Evolutionary conservation across 371 early-diverging fungal species (phyloP), one percentile per base, ranked within the genome.

Genomic region (Mortierella sp.): DNA sequence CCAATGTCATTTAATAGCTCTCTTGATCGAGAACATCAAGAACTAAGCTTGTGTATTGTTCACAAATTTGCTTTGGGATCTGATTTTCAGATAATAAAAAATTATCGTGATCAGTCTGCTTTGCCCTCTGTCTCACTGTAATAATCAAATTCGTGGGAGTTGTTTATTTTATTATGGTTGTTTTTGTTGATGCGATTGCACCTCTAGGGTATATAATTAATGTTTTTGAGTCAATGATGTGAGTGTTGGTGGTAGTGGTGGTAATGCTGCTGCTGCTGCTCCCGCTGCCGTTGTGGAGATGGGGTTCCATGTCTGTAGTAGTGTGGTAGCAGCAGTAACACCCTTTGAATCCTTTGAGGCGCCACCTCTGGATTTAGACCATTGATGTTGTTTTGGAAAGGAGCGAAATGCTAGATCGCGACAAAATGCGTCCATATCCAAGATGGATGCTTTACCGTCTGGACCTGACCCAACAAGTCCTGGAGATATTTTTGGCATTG

Each of bases 311-410:
- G 55, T 28, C 14, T 55, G 55, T 28, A 55, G 55, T 55, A 55
- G 26, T 3, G 28, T 55, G 0, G 55, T 28, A 11, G 28, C 55
- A 28, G 54, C 6, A 6, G 26, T 26, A 24, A 24, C 54, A 24
- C 54, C 54, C 26, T 24, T n/a, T 9, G 54, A 9, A 12, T 28
- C 55, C 30, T 30, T 55, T 28, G 55, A 30, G 8, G 55, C 18
- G 3, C 52, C 52, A 24, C 28, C 39, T 60, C 20, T 60, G 16
- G 70, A 62, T 51, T 67, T 72, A 22, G 72, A 72, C 75, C 80
- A 80, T 57, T 72, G 80, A 20, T 80, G 72, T 12, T 72, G 75
- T 30, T 68, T 80, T 39, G 75, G 80, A 64, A 80, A 80, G 16
- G 72, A 75, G 10, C 75, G 71, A 40, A 80, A 80, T 14, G 74